A percentile compares a stretch with the other conserved stretches of the same genome.
These are phyloP conservation scores for Cryphonectria parasitica DNA, from an alignment of 2,329 filamentous ascomycete species.

Conservation along the genomic window DNA sequence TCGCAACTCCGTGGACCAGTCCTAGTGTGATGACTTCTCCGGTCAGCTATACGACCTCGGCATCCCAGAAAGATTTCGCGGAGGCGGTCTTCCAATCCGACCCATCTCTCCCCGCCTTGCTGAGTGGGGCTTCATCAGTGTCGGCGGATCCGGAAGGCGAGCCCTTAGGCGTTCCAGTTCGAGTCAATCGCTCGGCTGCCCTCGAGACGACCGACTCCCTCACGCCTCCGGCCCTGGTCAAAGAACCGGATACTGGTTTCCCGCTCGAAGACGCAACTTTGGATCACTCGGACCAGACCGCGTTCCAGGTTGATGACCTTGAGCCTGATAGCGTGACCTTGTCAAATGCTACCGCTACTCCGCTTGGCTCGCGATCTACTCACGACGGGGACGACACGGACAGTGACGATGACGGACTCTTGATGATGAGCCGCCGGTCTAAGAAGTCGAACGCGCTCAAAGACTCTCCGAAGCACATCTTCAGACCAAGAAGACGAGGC, in stretches of 20 bases:
- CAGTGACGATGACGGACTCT: constrained; percentile 55
- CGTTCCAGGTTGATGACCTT: constrained; percentile 37
- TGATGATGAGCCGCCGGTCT: constrained; percentile 44
- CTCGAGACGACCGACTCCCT: constrained; percentile 59
- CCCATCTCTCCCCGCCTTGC: constrained; percentile 64
- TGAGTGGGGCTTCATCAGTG: constrained; percentile 67
- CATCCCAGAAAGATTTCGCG: constrained; percentile 45
- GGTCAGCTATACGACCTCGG: constrained; percentile 44
- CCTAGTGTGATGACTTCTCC: constrained; percentile 58
- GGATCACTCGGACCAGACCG: constrained; percentile 33
- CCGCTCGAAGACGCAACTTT: constrained; percentile 48
- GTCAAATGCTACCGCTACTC: constrained; percentile 26
- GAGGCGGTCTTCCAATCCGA: constrained; percentile 64
- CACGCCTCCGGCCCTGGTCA: constrained; percentile 55
- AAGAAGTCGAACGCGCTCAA: constrained; percentile 25
- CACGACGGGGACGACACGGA: constrained; percentile 55
- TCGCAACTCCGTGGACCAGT: constrained; percentile 58
- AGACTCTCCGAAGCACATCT: constrained; percentile 34
- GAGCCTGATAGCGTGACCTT: constrained; percentile 32
- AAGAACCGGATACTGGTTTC: constrained; percentile 51
- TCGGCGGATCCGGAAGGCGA: constrained; percentile 67
- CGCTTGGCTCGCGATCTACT: constrained; percentile 25
- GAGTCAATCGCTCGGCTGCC: constrained; percentile 49
- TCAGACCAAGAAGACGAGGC: constrained; percentile 54
- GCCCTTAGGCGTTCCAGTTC: constrained; percentile 57